These are phyloP conservation scores for Schizothecium vesticola DNA, from an alignment of 495 filamentous ascomycete genomes.

Conservation along the genomic window DNA sequence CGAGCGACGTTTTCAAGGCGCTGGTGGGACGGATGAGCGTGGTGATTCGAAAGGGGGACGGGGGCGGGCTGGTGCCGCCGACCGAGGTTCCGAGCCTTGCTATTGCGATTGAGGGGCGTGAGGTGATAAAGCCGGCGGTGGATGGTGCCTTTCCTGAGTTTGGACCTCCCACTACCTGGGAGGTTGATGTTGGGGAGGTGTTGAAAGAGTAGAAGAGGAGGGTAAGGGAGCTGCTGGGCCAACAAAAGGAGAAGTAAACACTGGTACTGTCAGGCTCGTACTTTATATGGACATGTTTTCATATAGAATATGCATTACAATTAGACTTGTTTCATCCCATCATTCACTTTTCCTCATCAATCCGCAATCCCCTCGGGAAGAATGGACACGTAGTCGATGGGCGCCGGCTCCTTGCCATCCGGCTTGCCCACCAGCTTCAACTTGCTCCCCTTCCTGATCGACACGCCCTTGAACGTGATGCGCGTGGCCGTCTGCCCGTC, in stretches of 20 bases:
- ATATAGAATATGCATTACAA: neutral
- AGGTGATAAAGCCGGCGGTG: neutral
- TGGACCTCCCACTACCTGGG: neutral
- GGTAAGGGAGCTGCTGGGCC: neutral
- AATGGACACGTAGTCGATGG: constrained; percentile 62
- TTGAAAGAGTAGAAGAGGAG: neutral
- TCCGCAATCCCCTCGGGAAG: constrained; percentile 57
- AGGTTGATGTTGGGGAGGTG: neutral
- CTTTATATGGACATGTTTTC: neutral
- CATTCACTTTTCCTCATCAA: constrained; percentile 24
- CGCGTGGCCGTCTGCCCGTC: constrained; percentile 61
- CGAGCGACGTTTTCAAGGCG: neutral
- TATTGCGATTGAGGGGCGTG: neutral
- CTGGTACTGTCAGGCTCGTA: no score
- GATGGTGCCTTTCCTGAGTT: neutral
- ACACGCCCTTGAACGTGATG: constrained; percentile 50
- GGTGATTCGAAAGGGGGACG: neutral
- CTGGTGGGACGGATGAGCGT: neutral
- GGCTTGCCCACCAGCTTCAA: constrained; percentile 56
- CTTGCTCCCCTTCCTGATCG: constrained; percentile 48
- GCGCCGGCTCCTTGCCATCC: constrained; percentile 56
- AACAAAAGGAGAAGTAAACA: neutral
- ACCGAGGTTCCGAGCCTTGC: neutral
- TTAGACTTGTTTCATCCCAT: neutral
- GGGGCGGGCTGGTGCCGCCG: neutral